phyloP scores from a whole-genome alignment of 805 yeast genomes.

The Saccharomycopsis babjevae region DNA sequence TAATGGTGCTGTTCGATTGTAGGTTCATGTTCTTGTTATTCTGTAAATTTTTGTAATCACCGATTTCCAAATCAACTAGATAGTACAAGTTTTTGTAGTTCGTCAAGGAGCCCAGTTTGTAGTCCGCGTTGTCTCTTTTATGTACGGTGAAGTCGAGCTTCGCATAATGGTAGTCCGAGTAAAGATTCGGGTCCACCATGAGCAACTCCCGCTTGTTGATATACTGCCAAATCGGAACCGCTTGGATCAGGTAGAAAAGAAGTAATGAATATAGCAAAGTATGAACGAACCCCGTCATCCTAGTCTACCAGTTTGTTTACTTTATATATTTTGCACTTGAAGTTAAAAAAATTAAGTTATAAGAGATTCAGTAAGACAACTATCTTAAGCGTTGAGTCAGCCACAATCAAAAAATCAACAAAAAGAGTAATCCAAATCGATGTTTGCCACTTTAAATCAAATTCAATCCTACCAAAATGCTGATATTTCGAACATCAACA shows the following conservation, averaged over 20 bases:
- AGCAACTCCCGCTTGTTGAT: background rate
- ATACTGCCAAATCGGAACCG: background rate
- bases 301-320: too few relatives aligned
- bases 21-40: background rate
- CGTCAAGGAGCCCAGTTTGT: background rate
- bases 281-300: background rate
- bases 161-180: background rate
- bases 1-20: background rate
- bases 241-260: background rate
- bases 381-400: too few relatives aligned
- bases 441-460: too few relatives aligned
- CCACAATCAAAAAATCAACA: too few relatives aligned
- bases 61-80: background rate
- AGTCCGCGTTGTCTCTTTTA: background rate
- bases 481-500: too few relatives aligned
- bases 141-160: background rate
- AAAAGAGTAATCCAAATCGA: too few relatives aligned
- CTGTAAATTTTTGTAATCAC: constrained; percentile 29
- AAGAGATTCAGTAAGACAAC: too few relatives aligned
- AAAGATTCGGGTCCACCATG: background rate
- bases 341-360: too few relatives aligned
- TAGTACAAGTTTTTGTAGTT: constrained; percentile 3
- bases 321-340: too few relatives aligned
- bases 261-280: background rate
- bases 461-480: too few relatives aligned